Evolutionary conservation across 2,329 filamentous ascomycete genomes (phyloP).

Genomic region (Diaporthe helianthi): DNA sequence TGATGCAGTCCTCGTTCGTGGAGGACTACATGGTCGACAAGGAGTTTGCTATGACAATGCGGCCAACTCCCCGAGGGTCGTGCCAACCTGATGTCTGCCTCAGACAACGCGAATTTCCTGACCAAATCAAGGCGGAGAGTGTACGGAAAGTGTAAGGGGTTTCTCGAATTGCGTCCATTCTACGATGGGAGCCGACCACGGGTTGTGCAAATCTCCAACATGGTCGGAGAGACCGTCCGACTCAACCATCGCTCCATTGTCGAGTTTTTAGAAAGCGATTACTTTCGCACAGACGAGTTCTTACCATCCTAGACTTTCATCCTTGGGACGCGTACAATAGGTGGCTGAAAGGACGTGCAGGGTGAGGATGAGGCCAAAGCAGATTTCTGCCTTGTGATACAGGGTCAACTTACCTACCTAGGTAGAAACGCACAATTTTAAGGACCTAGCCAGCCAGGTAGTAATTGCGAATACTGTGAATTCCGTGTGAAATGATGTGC

Average conservation of each 20-base stretch:
- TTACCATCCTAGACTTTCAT: not conserved
- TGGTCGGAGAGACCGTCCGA: not conserved
- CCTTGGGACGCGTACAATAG: not conserved
- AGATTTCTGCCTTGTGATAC: too few species aligned
- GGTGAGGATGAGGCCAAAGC: too few species aligned
- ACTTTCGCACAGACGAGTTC: not conserved
- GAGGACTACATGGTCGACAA: not conserved
- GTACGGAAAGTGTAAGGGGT: conserved; percentile 1
- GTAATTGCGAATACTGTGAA: too few species aligned
- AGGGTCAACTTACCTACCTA: too few species aligned
- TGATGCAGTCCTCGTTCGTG: not conserved
- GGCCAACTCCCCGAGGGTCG: not conserved
- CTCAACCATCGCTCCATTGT: conserved; percentile 9
- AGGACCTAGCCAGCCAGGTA: too few species aligned
- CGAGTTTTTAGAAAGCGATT: not conserved
- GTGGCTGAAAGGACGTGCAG: too few species aligned
- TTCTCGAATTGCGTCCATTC: not conserved
- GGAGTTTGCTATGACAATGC: not conserved
- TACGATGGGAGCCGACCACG: not conserved
- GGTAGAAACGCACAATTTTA: too few species aligned
- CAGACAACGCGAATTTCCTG: not conserved
- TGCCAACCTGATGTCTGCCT: not conserved
- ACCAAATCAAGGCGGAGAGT: not conserved
- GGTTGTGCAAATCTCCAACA: not conserved
- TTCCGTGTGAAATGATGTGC: too few species aligned